A percentile compares a stretch with the other conserved stretches of the same genome.
Evolutionary conservation across 2,329 filamentous ascomycete genomes (phyloP).

Genomic region (Triangularia verruculosa): DNA sequence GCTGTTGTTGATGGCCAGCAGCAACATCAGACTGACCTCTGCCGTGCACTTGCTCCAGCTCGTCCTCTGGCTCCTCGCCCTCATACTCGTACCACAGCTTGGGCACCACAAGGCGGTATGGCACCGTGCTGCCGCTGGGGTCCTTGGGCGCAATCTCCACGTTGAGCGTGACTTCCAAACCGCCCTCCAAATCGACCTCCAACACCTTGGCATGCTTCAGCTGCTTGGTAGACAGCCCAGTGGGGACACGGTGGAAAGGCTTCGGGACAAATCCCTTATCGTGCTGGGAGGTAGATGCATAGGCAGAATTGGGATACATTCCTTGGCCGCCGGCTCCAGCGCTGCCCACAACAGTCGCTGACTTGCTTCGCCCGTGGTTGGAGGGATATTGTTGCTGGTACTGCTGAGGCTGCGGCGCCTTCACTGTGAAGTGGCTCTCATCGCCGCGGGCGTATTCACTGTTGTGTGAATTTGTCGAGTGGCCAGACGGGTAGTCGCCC

Average conservation of each 20-base stretch:
- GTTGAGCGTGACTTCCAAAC: conserved; percentile 83
- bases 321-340: not conserved
- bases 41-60: not conserved
- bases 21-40: not conserved
- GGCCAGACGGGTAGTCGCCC: conserved; percentile 34
- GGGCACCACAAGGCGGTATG: conserved; percentile 84
- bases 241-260: conserved; percentile 67
- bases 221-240: conserved; percentile 63
- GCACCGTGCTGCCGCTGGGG: conserved; percentile 80
- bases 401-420: conserved; percentile 24
- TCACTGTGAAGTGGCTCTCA: conserved; percentile 54
- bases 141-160: conserved; percentile 84
- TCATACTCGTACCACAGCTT: conserved; percentile 62
- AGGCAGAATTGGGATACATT: not conserved
- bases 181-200: conserved; percentile 74
- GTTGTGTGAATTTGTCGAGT: conserved; percentile 9
- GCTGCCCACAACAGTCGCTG: not conserved
- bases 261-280: conserved; percentile 25
- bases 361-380: not conserved
- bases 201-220: conserved; percentile 51
- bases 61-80: conserved; percentile 32
- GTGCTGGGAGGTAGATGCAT: not conserved
- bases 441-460: conserved; percentile 54
- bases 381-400: conserved; percentile 22
- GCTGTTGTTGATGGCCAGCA: not conserved